Percentiles rank a stretch among this genome's conserved stretches.
These are phyloP conservation scores for Sarocladium kiliense DNA, from an alignment of 2,329 filamentous ascomycete genomes.

Conservation along the genomic window DNA sequence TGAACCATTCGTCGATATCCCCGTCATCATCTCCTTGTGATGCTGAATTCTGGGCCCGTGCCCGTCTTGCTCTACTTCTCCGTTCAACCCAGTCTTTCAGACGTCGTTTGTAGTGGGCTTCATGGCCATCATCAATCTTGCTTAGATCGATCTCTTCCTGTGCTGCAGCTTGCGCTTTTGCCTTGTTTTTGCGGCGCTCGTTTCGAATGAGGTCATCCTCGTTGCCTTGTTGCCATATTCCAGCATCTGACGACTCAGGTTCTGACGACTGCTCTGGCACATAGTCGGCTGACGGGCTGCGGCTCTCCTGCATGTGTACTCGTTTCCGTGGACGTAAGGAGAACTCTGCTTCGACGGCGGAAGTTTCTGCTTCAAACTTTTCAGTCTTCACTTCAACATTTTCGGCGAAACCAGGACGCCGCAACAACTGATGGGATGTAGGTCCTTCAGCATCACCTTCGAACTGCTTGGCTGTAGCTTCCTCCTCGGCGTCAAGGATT, in stretches of 20 bases:
- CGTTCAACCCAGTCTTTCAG: slow-evolving; percentile 68
- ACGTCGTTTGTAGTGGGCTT: slow-evolving; percentile 70
- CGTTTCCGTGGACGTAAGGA: slow-evolving; percentile 56
- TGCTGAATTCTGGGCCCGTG: slow-evolving; percentile 31
- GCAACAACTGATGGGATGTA: slow-evolving; percentile 66
- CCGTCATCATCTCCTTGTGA: slow-evolving; percentile 34
- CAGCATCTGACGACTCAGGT: slow-evolving; percentile 21
- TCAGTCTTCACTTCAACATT: slow-evolving; percentile 18
- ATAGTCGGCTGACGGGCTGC: slow-evolving; percentile 43
- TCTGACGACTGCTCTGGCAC: slow-evolving; percentile 22
- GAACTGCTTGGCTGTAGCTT: slow-evolving; percentile 40
- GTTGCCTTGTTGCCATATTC: slow-evolving; percentile 32
- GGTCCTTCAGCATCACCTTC: slow-evolving; percentile 39
- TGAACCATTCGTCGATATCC: slow-evolving; percentile 65
- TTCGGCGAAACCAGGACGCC: slow-evolving; percentile 64
- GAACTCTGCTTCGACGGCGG: slow-evolving; percentile 45
- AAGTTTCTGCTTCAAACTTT: slow-evolving; percentile 12
- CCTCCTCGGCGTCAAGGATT: slow-evolving; percentile 77
- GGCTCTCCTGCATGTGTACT: slow-evolving; percentile 32
- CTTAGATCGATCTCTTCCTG: slow-evolving; percentile 43
- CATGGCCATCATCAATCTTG: slow-evolving; percentile 82
- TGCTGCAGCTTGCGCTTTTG: slow-evolving; percentile 28
- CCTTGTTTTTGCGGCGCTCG: slow-evolving; percentile 36
- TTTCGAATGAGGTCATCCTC: slow-evolving; percentile 33
- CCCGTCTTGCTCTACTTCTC: slow-evolving; percentile 35